Base-by-base conservation (phyloP, 2,329 filamentous ascomycete species). In the Lachnellula willkommii region DNA sequence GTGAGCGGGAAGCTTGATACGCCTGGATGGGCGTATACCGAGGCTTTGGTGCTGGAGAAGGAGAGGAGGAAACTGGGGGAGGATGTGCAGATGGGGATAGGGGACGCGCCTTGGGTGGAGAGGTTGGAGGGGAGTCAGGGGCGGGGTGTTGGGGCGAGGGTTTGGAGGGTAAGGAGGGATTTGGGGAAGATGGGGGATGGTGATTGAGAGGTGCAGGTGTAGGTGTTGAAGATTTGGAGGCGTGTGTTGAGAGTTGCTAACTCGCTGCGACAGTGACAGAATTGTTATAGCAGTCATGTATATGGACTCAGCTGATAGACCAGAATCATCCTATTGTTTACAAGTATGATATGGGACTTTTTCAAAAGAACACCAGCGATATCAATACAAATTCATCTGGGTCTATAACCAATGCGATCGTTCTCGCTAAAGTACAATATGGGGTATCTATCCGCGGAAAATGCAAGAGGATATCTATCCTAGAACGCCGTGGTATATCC, bases 11-110 rank as follows among this genome's bases (percentile, higher is more conserved):
- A 81, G 61, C 82, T 88, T 54, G 87, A 90, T 64, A 73, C 80
- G 1, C 85, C 87, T 0, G 82, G 77, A 3, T 90, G 86, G 85
- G 83, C 84, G 1, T 88, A 87, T 59, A 81, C 81, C 0, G 86
- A 89, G 66, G 81, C 85, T 37, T 62, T 84, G 15, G 45, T 39
- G 15, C 11, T 52, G 3, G 57, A 55, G 22, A 64, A 67, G 32
- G 51, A 59, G 14, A 52, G 59, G n/a, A 53, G 69, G 68, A 60
- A 68, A 71, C 14, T 66, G 52, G 50, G 49, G 17, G 53, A 55
- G 20, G 47, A 51, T n/a, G 46, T 39, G n/a, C 46, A 53, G 15
- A 57, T 62, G 46, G 57, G 65, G 58, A 68, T 62, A 61, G 57
- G 70, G 3, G 65, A 72, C 36, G 70, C 76, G 2, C 82, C 82